Base-by-base conservation (phyloP, 805 yeast species). In the Pichia ethanolica region DNA sequence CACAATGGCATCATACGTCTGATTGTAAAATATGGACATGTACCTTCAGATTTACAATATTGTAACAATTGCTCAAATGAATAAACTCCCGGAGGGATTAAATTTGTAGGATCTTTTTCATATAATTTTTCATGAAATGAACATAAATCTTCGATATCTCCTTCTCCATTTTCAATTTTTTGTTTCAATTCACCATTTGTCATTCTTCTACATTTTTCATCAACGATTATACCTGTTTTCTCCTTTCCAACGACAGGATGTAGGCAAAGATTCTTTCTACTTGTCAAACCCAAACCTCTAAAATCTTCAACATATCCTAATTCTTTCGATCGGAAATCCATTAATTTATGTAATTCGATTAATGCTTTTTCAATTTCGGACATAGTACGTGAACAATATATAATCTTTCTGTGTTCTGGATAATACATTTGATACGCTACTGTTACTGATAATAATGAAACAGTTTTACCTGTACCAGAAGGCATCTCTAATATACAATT, bases 351-450 rank as follows among this genome's bases (percentile, higher is more conserved):
- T 71, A 93, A 73, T 71, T 93, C 99, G 7, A 91, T 88, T 62
- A 93, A 71, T 0, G 99, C 97, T 69, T 93, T 93, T 69, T 93
- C 99, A 64, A 93, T 93, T 70, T 93, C 99, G 10, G 97, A 88
- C 98, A 93, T 93, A 35, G 99, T 93, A 76, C 99, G 98, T 5
- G 99, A 93, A 67, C 99, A 93, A 68, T 93, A 93, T 7, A 93
- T 88, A 56, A 93, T 82, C 73, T 91, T 93, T 14, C 96, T 71
- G 62, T 89, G 96, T 61, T 91, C 97, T 9, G 97, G 95, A 64
- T 91, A 90, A 62, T 68, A 72, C 87, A 88, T 82, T 65, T 93
- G 99, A 67, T 93, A 93, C 12, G 99, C 96, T 42, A 93, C 89
- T 0, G 98, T 89, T 42, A 93, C 69, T 0, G 98, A 89, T 33